These are phyloP conservation scores for Lophiostoma macrostomum DNA, from an alignment of 495 filamentous ascomycete species.

Conservation along the genomic window DNA sequence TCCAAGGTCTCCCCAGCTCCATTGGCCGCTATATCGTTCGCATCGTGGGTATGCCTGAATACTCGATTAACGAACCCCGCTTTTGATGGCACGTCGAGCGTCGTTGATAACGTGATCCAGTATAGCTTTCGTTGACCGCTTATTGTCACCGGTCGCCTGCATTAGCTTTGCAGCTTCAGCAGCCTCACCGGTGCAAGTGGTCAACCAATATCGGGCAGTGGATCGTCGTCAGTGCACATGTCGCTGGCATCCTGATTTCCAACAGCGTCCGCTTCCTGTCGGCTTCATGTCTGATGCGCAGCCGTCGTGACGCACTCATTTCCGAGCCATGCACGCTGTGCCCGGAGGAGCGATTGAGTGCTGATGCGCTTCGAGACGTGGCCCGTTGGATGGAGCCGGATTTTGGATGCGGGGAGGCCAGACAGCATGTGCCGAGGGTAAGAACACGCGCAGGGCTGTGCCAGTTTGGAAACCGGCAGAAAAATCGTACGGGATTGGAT, in stretches of 20 bases:
- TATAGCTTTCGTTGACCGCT: slow-evolving; percentile 1
- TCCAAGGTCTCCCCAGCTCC: not conserved
- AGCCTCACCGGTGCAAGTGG: slow-evolving; percentile 11
- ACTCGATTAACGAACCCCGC: slow-evolving; percentile 1
- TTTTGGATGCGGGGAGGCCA: slow-evolving; percentile 9
- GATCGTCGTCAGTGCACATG: not conserved
- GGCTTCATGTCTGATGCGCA: too few relatives aligned
- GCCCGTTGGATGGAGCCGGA: slow-evolving; percentile 1
- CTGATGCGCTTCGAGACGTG: not conserved
- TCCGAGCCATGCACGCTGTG: too few relatives aligned
- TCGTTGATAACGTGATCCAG: not conserved
- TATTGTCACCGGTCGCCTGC: not conserved
- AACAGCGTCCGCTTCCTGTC: not conserved
- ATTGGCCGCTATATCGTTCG: not conserved
- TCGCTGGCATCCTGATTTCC: not conserved
- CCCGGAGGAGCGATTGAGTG: not conserved
- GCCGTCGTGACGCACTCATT: too few relatives aligned
- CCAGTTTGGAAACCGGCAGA: slow-evolving; percentile 19
- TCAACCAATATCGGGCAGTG: not conserved
- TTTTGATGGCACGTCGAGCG: not conserved
- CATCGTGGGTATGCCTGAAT: not conserved
- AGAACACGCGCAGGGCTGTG: slow-evolving; percentile 14
- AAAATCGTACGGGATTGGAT: slow-evolving; percentile 11
- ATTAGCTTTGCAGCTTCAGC: not conserved
- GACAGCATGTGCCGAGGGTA: not conserved